Percentiles rank a stretch among this genome's conserved stretches.
Conservation (phyloP, 73 alveolate species). For the Paramecium tetraurelia region DNA sequence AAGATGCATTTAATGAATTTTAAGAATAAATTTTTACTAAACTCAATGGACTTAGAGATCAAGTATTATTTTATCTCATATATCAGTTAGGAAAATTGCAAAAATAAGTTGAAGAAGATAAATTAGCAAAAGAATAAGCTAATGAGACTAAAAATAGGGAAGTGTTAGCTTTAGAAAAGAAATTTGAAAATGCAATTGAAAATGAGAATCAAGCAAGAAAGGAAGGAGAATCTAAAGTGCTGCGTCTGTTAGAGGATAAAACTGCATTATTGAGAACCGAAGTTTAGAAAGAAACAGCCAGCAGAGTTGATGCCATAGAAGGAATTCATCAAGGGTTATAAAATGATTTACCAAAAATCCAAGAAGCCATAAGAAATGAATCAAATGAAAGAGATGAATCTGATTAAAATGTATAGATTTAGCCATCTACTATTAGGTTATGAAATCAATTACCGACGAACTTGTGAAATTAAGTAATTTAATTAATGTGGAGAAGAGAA, state of each 20-base stretch:
- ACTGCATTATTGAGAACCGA: constrained; percentile 47
- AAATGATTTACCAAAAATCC: constrained; percentile 82
- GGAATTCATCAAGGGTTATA: constrained; percentile 56
- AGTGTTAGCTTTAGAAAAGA: constrained; percentile 56
- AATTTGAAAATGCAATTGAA: constrained; percentile 64
- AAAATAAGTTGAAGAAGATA: constrained; percentile 72
- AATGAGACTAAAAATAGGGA: constrained; percentile 67
- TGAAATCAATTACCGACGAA: constrained; percentile 78
- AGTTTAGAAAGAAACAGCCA: constrained; percentile 58
- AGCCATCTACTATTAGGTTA: constrained; percentile 37
- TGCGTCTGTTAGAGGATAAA: constrained; percentile 64
- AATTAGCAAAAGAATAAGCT: constrained; percentile 63
- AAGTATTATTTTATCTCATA: background rate
- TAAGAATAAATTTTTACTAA: constrained; percentile 60
- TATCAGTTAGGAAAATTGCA: constrained; percentile 38
- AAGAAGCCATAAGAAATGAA: constrained; percentile 80
- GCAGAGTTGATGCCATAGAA: constrained; percentile 57
- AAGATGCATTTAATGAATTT: constrained; percentile 68
- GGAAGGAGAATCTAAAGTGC: constrained; percentile 65
- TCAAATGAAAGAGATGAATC: constrained; percentile 77
- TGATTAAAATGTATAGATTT: constrained; percentile 62
- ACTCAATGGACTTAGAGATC: constrained; percentile 56
- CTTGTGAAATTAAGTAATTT: constrained; percentile 67
- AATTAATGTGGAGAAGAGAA: constrained; percentile 76
- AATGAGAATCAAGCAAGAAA: constrained; percentile 64